A percentile compares a stretch with the other conserved stretches of the same genome.
Conservation (phyloP, 1,284 basidiomycete genomes). For the Kwoniella shivajii region DNA sequence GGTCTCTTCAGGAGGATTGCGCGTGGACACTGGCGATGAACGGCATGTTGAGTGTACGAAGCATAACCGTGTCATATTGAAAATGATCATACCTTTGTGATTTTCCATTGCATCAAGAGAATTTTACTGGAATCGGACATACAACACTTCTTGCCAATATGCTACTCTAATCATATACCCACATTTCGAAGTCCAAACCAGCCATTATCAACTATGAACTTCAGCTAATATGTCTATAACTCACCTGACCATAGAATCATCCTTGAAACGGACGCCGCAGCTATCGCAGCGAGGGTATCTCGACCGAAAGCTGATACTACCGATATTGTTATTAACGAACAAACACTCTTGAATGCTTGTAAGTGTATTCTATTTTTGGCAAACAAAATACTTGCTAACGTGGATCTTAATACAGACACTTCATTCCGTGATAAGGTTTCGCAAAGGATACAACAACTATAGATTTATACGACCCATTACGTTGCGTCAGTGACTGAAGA, state of each 20-base stretch:
- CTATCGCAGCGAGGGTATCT: constrained; percentile 93
- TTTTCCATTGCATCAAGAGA: no score
- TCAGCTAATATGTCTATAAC: no score
- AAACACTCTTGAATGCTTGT: constrained; percentile 85
- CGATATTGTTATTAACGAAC: constrained; percentile 98
- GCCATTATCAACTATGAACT: no score
- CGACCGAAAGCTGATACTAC: constrained; percentile 89
- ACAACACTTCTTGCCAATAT: no score
- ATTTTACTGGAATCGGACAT: no score
- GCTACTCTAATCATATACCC: no score
- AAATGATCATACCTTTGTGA: neutral
- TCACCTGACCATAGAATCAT: constrained; percentile 82
- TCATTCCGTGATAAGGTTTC: constrained; percentile 22
- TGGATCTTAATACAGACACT: constrained; percentile 16
- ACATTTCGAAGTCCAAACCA: no score
- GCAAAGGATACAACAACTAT: constrained; percentile 22
- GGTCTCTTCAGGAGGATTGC: neutral
- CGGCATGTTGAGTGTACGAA: neutral
- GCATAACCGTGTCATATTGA: neutral
- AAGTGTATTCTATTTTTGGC: constrained; percentile 19
- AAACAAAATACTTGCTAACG: no score
- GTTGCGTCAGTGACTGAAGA: neutral
- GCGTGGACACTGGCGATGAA: neutral
- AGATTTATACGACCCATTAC: neutral
- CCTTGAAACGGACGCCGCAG: constrained; percentile 92